Conservation (phyloP, 495 filamentous ascomycete genomes). For the Xylaria venustula region DNA sequence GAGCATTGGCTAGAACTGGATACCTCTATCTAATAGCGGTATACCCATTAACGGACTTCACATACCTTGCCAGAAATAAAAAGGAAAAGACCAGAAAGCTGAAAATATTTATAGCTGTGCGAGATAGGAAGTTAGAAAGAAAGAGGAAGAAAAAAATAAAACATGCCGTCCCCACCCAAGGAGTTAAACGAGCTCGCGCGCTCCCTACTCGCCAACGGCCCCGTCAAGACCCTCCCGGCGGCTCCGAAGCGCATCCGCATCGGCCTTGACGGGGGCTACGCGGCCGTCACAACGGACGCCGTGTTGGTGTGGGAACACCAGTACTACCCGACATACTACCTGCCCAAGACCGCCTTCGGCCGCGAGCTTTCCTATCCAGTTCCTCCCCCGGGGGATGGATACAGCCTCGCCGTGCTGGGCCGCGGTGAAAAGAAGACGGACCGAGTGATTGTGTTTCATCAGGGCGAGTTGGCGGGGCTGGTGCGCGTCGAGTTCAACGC, state of each 20-base stretch:
- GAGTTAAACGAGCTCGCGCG: slow-evolving; percentile 26
- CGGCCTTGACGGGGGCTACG: slow-evolving; percentile 23
- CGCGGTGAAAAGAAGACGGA: slow-evolving; percentile 6
- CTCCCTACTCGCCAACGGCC: slow-evolving; percentile 25
- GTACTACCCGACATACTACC: slow-evolving; percentile 29
- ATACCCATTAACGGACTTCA: too few species aligned
- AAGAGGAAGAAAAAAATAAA: neutral
- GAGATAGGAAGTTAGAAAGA: too few species aligned
- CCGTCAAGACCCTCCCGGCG: slow-evolving; percentile 25
- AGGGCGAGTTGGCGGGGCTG: neutral
- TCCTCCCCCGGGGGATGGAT: neutral
- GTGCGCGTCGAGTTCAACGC: slow-evolving; percentile 23
- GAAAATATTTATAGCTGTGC: too few species aligned
- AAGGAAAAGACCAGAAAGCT: too few species aligned
- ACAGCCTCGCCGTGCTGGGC: neutral
- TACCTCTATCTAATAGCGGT: too few species aligned
- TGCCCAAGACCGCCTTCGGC: slow-evolving; percentile 10
- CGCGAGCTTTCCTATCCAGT: neutral
- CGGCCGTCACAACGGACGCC: slow-evolving; percentile 35
- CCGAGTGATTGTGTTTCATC: slow-evolving; percentile 19
- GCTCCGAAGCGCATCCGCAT: slow-evolving; percentile 35
- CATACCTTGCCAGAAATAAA: too few species aligned
- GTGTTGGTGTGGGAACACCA: slow-evolving; percentile 38
- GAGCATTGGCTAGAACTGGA: too few species aligned
- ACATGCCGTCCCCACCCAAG: slow-evolving; percentile 4